Base-by-base conservation (phyloP, 495 filamentous ascomycete species). In the Talaromyces proteolyticus region DNA sequence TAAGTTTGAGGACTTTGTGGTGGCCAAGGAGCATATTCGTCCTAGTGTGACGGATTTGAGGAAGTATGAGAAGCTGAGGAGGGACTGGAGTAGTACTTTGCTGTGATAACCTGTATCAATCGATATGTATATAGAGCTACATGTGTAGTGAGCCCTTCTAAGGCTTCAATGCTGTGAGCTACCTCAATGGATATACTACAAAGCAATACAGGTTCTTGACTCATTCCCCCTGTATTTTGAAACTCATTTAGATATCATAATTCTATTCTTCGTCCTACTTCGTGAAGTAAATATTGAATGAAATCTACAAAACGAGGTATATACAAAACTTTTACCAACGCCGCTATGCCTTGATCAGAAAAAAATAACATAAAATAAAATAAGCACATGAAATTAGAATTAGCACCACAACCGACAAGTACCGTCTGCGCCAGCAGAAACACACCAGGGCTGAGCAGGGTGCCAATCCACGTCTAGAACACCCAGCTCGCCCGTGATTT, bases 401-500 rank as follows among this genome's bases (percentile, higher is more conserved):
- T 72, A 84, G 64, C 70, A 78, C 88, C 88, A 92, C 64, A 91
- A 68, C 53, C 88, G 79, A 72, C 84, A 86, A 3, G 87, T 92
- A 34, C 93, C 93, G 74, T 98, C 93, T 2, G 92, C 93, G 50
- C 91, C 92, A 29, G 89, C 92, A 76, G 86, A 91, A 47, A 94
- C 89, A 69, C 81, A 84, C 92, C 93, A 96, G 4, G 91, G 87
- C 69, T 96, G 87, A 39, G 78, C 78, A 16, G 88, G 88, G 73
- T 96, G 92, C 93, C 93, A 98, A 55, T 91, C 90, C 22, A 96
- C 69, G 66, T 96, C 94, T 70, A 97, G 69, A 19, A 98, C 91
- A 42, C 93, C 93, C 44, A 98, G 73, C 55, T 85, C 86, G 2
- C 92, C 83, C 36, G 68, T 72, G 37, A 77, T 68, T 69, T 84